phyloP scores from a whole-genome alignment of 768 basidiomycete genomes.

The Sistotremastrum suecicum region DNA sequence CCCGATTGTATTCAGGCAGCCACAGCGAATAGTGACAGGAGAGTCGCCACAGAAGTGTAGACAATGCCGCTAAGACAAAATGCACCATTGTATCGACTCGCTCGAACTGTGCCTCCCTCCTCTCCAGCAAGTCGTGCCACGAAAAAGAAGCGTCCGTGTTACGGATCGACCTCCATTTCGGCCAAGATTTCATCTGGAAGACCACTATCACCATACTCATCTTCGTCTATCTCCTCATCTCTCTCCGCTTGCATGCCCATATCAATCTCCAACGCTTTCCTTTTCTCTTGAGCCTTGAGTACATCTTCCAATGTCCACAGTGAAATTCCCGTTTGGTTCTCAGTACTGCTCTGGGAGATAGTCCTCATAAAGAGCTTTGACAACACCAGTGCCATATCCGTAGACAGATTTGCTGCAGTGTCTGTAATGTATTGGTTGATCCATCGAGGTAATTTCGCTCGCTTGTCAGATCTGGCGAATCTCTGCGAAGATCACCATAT shows the following conservation, averaged over 20 bases:
- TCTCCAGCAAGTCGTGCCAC: too few species aligned
- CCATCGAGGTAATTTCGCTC: slow-evolving; percentile 94
- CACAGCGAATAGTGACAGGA: too few species aligned
- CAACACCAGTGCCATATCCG: slow-evolving; percentile 90
- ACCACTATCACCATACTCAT: slow-evolving; percentile 39
- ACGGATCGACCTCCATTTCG: slow-evolving; percentile 33
- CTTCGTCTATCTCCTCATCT: slow-evolving; percentile 21
- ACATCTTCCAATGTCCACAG: slow-evolving; percentile 93
- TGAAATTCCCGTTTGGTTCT: slow-evolving; percentile 88
- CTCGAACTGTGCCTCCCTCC: too few species aligned
- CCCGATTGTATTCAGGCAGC: too few species aligned
- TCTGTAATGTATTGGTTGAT: slow-evolving; percentile 99
- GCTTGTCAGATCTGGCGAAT: slow-evolving; percentile 84
- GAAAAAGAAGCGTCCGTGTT: background rate
- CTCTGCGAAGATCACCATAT: slow-evolving; percentile 33
- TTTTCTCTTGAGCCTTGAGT: slow-evolving; percentile 71
- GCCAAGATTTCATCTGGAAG: slow-evolving; percentile 48
- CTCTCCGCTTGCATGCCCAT: slow-evolving; percentile 26
- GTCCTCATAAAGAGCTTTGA: slow-evolving; percentile 95
- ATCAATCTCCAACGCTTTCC: slow-evolving; percentile 47
- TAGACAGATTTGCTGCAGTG: slow-evolving; percentile 91
- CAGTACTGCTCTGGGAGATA: slow-evolving; percentile 97
- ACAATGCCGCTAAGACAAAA: too few species aligned
- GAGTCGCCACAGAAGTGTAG: too few species aligned
- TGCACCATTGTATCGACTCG: too few species aligned